Evolutionary conservation across 345 rosid genomes (phyloP).

Genomic region (Mallotus nudiflorus): DNA sequence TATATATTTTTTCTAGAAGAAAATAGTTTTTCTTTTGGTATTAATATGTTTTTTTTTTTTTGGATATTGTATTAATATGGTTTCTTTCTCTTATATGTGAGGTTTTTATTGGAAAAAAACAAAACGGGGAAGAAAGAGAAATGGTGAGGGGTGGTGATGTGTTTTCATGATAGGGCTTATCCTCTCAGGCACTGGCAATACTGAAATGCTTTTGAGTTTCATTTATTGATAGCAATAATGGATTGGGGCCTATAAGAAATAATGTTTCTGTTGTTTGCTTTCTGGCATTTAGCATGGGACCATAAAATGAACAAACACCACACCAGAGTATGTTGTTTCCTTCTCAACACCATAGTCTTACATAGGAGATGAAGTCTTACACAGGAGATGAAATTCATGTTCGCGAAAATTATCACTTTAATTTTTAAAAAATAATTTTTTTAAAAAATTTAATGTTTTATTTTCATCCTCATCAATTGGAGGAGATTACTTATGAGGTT

Average conservation of each 20-base stretch:
- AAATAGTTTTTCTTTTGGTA: too few species aligned
- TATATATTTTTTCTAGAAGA: too few species aligned
- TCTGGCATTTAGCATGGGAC: neutral
- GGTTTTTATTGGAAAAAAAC: neutral
- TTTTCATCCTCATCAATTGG: too few species aligned
- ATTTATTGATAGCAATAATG: neutral
- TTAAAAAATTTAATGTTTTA: too few species aligned
- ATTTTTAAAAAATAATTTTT: too few species aligned
- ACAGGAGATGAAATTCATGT: neutral
- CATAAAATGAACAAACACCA: neutral
- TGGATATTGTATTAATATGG: neutral
- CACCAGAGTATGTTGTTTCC: neutral
- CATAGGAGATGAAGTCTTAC: too few species aligned
- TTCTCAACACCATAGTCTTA: too few species aligned
- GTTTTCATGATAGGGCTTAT: slow-evolving; percentile 1
- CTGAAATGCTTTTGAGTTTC: neutral
- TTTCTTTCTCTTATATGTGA: too few species aligned
- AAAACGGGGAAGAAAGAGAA: too few species aligned
- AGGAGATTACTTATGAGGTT: too few species aligned
- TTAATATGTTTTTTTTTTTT: neutral
- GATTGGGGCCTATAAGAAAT: neutral
- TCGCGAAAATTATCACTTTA: too few species aligned
- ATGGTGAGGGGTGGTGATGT: neutral
- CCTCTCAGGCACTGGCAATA: neutral
- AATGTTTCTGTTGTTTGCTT: neutral